Evolutionary conservation across 164 flowering plant genomes (phyloP).

Genomic region (Vitis amurensis): DNA sequence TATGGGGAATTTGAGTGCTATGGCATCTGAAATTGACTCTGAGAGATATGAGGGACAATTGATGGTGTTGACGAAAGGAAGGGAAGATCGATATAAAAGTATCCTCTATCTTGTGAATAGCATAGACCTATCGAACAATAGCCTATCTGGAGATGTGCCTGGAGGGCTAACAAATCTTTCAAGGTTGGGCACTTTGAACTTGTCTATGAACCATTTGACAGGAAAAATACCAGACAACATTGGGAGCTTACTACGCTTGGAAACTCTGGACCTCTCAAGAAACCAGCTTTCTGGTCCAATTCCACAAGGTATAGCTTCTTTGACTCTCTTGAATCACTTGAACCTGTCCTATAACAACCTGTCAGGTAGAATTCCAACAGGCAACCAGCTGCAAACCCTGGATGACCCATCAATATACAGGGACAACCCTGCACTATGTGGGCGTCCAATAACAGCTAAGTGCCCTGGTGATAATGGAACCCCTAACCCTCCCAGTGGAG

Average conservation of each 20-base stretch:
- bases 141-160: neutral
- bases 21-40: too few species aligned
- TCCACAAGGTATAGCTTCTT: neutral
- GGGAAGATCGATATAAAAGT: neutral
- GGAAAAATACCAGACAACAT: too few species aligned
- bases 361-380: too few species aligned
- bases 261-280: slow-evolving; percentile 21
- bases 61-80: slow-evolving; percentile 7
- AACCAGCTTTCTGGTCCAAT: slow-evolving; percentile 20
- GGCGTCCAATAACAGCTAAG: slow-evolving; percentile 9
- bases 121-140: slow-evolving; percentile 19
- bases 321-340: too few species aligned
- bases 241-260: neutral
- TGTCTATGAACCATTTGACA: too few species aligned
- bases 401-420: slow-evolving; percentile 14
- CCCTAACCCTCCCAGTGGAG: neutral
- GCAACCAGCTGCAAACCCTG: too few species aligned
- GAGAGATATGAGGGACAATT: neutral
- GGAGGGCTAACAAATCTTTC: too few species aligned
- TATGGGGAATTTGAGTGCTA: too few species aligned
- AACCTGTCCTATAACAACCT: too few species aligned
- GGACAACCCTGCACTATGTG: slow-evolving; percentile 14
- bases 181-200: too few species aligned
- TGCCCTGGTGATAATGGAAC: slow-evolving; percentile 5
- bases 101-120: slow-evolving; percentile 3